phyloP scores from a whole-genome alignment of 208 protist species.

The Chromosphaera perkinsii region DNA sequence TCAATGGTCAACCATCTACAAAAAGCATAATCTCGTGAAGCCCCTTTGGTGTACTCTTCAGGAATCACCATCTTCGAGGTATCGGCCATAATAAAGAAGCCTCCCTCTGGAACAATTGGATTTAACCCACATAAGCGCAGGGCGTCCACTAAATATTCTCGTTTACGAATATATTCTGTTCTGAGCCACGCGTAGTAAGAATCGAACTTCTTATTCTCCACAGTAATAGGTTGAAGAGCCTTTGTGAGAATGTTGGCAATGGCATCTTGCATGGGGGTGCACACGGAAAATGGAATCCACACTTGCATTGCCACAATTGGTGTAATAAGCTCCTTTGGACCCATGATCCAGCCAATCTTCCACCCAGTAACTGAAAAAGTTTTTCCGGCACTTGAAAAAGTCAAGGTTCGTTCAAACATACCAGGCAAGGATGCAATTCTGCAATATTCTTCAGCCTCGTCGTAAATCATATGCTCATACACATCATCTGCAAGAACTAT shows the following conservation, averaged over 20 bases:
- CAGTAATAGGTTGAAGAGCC: slow-evolving; percentile 4
- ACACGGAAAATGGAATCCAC: background rate
- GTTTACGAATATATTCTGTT: too few relatives aligned
- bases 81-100: slow-evolving; percentile 19
- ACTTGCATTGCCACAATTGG: slow-evolving; percentile 5
- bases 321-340: background rate
- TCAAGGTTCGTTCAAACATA: slow-evolving; percentile 11
- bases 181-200: too few relatives aligned
- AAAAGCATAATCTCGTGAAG: too few relatives aligned
- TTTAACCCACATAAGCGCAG: background rate
- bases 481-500: slow-evolving; percentile 24
- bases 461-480: slow-evolving; percentile 18
- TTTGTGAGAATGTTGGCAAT: slow-evolving; percentile 2
- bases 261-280: background rate
- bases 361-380: slow-evolving; percentile 23
- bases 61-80: background rate
- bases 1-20: slow-evolving; percentile 74
- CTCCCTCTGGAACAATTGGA: slow-evolving; percentile 18
- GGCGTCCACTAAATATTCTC: background rate
- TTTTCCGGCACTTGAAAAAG: slow-evolving; percentile 18
- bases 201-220: too few relatives aligned
- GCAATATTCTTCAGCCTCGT: slow-evolving; percentile 30
- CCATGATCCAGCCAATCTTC: slow-evolving; percentile 2
- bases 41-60: too few relatives aligned
- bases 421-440: slow-evolving; percentile 12